Conservation (phyloP, 441 rosid species). For the Euphorbia corollata region DNA sequence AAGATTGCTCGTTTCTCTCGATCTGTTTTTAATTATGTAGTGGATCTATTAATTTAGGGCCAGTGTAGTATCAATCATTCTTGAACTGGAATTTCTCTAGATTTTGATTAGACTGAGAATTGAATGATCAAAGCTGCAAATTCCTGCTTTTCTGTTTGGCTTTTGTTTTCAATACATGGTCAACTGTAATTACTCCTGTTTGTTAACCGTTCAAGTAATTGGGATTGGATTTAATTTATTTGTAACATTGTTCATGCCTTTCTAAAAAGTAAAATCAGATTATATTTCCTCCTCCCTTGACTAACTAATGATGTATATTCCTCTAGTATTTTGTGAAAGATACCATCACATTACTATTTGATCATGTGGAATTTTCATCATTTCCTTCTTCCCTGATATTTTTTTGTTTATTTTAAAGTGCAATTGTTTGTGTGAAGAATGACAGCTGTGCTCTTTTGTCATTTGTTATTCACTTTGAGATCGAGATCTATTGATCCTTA, state of each 20-base stretch:
- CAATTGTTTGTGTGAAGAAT: background rate
- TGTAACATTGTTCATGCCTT: background rate
- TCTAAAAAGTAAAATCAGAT: background rate
- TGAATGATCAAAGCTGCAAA: background rate
- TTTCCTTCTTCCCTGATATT: background rate
- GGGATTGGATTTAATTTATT: background rate
- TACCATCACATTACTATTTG: no score
- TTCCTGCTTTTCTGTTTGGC: background rate
- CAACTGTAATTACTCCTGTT: background rate
- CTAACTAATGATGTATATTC: background rate
- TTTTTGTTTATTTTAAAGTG: background rate
- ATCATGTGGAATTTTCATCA: background rate
- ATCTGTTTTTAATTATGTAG: background rate
- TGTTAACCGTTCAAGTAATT: no score
- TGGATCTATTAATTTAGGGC: conserved; percentile 2
- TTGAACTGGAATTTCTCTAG: conserved; percentile 3
- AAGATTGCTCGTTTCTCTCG: background rate
- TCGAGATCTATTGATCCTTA: background rate
- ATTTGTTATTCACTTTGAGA: background rate
- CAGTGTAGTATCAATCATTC: background rate
- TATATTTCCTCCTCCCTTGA: background rate
- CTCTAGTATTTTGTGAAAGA: background rate
- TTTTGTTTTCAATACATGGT: background rate
- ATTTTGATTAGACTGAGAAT: background rate
- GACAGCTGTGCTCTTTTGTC: background rate